phyloP scores from a whole-genome alignment of 2,329 filamentous ascomycete species.

The Neofusicoccum sp. region DNA sequence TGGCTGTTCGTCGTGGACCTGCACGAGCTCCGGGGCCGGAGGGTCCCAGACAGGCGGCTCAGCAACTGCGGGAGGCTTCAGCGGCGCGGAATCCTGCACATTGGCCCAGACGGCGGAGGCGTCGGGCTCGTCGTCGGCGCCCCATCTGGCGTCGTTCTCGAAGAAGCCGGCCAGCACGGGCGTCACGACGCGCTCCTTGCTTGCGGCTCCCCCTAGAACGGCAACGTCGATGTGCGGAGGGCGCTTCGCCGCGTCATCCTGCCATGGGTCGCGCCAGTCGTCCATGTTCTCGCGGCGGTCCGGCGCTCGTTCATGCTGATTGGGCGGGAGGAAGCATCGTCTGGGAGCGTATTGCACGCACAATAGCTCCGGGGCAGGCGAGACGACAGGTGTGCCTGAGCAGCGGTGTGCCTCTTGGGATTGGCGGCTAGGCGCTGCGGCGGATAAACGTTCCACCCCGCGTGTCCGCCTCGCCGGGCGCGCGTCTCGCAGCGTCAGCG shows the following conservation, averaged over 20 bases:
- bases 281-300: slow-evolving; percentile 35
- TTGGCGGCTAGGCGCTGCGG: neutral
- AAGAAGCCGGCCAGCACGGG: slow-evolving; percentile 23
- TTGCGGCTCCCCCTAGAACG: neutral
- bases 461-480: no score
- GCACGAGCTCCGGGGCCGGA: neutral
- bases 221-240: slow-evolving; percentile 19
- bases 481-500: no score
- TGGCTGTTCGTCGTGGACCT: neutral
- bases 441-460: neutral
- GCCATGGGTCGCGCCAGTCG: slow-evolving; percentile 44
- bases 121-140: slow-evolving; percentile 28
- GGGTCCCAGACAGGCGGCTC: neutral
- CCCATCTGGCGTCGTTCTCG: slow-evolving; percentile 38
- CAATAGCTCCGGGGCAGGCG: neutral
- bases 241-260: slow-evolving; percentile 31
- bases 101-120: slow-evolving; percentile 31
- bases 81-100: neutral
- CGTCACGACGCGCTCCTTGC: slow-evolving; percentile 23
- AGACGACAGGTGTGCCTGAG: slow-evolving; percentile 11
- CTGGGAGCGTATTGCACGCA: neutral
- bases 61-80: neutral
- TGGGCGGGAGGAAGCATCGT: slow-evolving; percentile 4
- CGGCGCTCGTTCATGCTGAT: neutral
- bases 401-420: slow-evolving; percentile 12